Conservation (phyloP, 495 filamentous ascomycete genomes). For the Pseudevernia furfuracea region DNA sequence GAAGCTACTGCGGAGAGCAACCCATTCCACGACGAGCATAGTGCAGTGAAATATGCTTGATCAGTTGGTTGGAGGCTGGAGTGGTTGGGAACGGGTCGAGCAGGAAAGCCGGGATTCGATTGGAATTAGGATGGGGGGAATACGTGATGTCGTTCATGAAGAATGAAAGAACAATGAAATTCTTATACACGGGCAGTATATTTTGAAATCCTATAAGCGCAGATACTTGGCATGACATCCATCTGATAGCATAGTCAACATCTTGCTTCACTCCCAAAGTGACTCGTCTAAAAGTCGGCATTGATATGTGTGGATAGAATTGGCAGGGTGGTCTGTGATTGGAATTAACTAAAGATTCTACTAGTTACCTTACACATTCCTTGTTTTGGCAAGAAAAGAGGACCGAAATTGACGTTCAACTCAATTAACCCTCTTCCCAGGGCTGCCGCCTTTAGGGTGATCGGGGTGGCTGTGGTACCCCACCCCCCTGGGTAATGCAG, state of each 20-base stretch:
- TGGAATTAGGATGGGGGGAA: neutral
- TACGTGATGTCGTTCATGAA: neutral
- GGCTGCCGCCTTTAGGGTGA: too few species aligned
- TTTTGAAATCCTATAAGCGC: neutral
- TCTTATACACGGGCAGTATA: too few species aligned
- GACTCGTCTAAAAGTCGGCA: neutral
- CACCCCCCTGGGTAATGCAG: too few species aligned
- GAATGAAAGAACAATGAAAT: neutral
- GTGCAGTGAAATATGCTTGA: slow-evolving; percentile 22
- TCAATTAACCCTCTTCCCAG: too few species aligned
- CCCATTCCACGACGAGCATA: slow-evolving; percentile 8
- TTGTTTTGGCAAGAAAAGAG: too few species aligned
- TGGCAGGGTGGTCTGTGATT: too few species aligned
- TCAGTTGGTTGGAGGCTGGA: neutral
- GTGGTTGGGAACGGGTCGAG: neutral
- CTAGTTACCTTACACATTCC: too few species aligned
- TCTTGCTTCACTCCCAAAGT: neutral
- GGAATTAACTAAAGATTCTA: too few species aligned
- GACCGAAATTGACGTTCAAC: too few species aligned
- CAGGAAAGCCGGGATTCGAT: slow-evolving; percentile 6
- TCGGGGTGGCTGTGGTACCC: too few species aligned
- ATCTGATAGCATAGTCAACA: neutral
- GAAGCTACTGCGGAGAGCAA: slow-evolving; percentile 8
- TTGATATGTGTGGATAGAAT: too few species aligned
- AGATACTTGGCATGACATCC: neutral